A percentile compares a stretch with the other conserved stretches of the same genome.
Conservation (phyloP, 1,284 basidiomycete genomes). For the Gymnopus androsaceus region DNA sequence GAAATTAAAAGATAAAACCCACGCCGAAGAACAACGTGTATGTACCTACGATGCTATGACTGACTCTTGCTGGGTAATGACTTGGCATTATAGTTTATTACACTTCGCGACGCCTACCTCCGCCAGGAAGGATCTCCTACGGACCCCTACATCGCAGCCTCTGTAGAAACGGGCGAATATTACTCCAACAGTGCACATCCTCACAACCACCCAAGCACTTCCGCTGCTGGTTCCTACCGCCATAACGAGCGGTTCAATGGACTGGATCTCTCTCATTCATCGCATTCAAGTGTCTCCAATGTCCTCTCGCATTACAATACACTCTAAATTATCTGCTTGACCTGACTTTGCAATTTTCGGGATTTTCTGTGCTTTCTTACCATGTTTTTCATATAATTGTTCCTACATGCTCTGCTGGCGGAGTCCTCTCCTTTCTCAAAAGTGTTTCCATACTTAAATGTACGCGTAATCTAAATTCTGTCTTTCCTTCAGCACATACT, state of each 20-base stretch:
- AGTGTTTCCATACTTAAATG: no score
- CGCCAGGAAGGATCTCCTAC: slow-evolving; percentile 4
- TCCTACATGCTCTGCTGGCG: no score
- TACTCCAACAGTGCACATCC: background rate
- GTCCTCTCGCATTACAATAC: no score
- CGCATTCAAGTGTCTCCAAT: no score
- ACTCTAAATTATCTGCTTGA: no score
- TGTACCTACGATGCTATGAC: slow-evolving; percentile 15
- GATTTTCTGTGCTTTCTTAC: no score
- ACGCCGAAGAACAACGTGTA: slow-evolving; percentile 57
- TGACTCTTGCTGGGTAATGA: background rate
- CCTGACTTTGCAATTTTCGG: no score
- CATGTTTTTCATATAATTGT: no score
- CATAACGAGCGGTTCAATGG: background rate
- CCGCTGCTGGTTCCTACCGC: background rate
- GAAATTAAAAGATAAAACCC: slow-evolving; percentile 47
- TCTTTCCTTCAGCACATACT: no score
- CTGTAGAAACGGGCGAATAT: slow-evolving; percentile 7
- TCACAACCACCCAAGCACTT: background rate
- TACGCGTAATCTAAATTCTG: no score
- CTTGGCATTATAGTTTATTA: slow-evolving; percentile 29
- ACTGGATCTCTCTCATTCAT: background rate
- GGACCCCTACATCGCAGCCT: background rate
- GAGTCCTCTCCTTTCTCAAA: no score
- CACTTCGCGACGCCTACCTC: slow-evolving; percentile 27